Base-by-base conservation (phyloP, 163 green algal species). In the Trebouxia gelatinosa region DNA sequence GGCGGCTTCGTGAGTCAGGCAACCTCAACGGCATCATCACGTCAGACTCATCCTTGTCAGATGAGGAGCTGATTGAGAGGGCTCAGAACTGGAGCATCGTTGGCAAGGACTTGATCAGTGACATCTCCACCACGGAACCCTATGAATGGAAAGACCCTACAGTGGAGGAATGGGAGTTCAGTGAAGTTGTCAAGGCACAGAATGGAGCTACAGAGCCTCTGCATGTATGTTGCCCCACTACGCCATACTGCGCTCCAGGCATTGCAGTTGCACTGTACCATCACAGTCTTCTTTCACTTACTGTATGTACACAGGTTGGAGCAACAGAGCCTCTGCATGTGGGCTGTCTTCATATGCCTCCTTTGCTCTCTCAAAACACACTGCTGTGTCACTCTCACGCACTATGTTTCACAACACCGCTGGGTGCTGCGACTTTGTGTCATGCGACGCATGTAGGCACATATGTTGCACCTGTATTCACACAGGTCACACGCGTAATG, bases 131-230 rank as follows among this genome's bases (percentile, higher is more conserved):
- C 83, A 88, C 79, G 43, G 87, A 96, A 87, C 89, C 90, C 3
- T 99, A 98, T 81, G 89, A 98, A 88, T 99, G 95, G 95, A 89
- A 89, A 58, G 91, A 98, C 70, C 67, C 85, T 70, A 98, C 95
- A 9, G 85, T 74, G 3, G 83, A 90, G 0, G 93, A 98, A 87
- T 99, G 96, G 96, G 96, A 99, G 89, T 98, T 98, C 89, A 85
- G 78, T 28, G 38, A 64, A 7, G 68, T 80, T 35, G 85, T 78
- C 23, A 51, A 48, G 46, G 64, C 32, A 26, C 4, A 11, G 11
- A 68, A 77, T 32, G 75, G 70, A 32, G 28, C 19, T 35, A 76
- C 68, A 28, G 46, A 88, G 32, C 80, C 83, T 46, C 87, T 89
- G 77, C 83, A 93, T 75, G 88, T 95, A 57, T 78, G 87, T 54